Percentiles rank a stretch among this genome's conserved stretches.
These are phyloP conservation scores for Mycena vitilis DNA, from an alignment of 768 basidiomycete genomes.

Conservation along the genomic window DNA sequence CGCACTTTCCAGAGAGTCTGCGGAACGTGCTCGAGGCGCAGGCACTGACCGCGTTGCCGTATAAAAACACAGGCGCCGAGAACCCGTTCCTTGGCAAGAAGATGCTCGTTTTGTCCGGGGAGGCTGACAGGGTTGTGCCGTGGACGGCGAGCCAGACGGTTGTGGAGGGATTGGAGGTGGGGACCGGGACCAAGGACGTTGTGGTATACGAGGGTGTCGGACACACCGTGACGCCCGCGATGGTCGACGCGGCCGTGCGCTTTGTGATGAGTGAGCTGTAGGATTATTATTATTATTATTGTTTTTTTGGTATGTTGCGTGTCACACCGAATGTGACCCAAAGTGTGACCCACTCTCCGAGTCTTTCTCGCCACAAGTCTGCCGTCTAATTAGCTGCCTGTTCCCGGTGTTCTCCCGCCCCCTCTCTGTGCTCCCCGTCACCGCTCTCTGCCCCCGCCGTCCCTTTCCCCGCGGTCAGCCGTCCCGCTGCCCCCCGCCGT, in stretches of 20 bases:
- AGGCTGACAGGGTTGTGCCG: slow-evolving; percentile 74
- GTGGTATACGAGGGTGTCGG: slow-evolving; percentile 66
- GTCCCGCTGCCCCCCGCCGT: slow-evolving; percentile 4
- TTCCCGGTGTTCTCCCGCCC: background rate
- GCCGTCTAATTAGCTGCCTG: background rate
- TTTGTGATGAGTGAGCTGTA: slow-evolving; percentile 46
- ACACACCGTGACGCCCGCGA: slow-evolving; percentile 70
- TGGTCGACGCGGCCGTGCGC: slow-evolving; percentile 61
- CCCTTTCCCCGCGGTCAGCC: background rate
- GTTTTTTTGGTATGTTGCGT: no score
- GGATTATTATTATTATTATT: no score
- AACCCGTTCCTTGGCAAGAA: slow-evolving; percentile 80
- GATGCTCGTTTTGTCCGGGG: slow-evolving; percentile 79
- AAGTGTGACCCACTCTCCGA: no score
- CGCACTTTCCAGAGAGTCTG: slow-evolving; percentile 68
- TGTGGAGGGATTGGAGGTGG: slow-evolving; percentile 66
- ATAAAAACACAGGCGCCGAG: slow-evolving; percentile 46
- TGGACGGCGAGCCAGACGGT: slow-evolving; percentile 68
- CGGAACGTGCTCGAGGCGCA: slow-evolving; percentile 56
- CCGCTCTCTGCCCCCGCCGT: background rate
- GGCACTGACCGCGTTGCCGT: slow-evolving; percentile 61
- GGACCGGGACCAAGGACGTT: slow-evolving; percentile 67
- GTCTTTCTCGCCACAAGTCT: background rate
- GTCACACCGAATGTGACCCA: no score
- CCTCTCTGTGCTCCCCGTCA: no score